Evolutionary conservation across 495 filamentous ascomycete genomes (phyloP), one percentile per base, ranked within the genome.

Genomic region (Chaetomium cochliodes): DNA sequence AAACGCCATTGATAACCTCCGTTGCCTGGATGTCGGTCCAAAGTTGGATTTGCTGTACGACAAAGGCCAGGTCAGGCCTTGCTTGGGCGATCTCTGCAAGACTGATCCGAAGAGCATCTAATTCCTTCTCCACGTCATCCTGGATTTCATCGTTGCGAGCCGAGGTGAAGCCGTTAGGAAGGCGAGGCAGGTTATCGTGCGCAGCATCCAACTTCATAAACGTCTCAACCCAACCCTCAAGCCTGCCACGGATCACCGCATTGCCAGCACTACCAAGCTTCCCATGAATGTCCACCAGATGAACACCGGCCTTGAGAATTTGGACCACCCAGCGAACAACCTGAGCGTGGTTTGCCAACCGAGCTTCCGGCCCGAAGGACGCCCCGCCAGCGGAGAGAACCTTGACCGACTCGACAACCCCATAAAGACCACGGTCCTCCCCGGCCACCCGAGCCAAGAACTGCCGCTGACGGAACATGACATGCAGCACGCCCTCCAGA

Each of bases 401-500:
- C 56, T 67, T 63, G 53, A 75, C 57, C 3, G 55, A 61, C 11
- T 60, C 54, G 18, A 77, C 68, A 5, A 62, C 60, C 15, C 53
- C 33, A 3, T 70, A 42, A 0, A 78, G 71, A 15, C 51, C 26
- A 6, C 49, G 30, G 12, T 66, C 68, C 0, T 64, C 71, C 44
- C 79, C 64, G 7, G 69, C 54, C 0, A 80, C 70, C 25, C 71
- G 74, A 0, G 83, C 80, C 46, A 78, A 63, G 52, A 65, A 70
- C 59, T 74, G 74, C 68, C 91, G 85, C 75, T 98, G 93, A 26
- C 81, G 80, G 44, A 96, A 76, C 47, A 85, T 72, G 18, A 88
- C 74, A 63, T 88, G 80, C 41, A 97, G 72, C 25, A 98, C 78
- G 55, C 92, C 88, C 72, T 99, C 94, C 42, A 97, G 75, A 56